A percentile compares a stretch with the other conserved stretches of the same genome.
Conservation (phyloP, 495 filamentous ascomycete species). For the Physcia stellaris region DNA sequence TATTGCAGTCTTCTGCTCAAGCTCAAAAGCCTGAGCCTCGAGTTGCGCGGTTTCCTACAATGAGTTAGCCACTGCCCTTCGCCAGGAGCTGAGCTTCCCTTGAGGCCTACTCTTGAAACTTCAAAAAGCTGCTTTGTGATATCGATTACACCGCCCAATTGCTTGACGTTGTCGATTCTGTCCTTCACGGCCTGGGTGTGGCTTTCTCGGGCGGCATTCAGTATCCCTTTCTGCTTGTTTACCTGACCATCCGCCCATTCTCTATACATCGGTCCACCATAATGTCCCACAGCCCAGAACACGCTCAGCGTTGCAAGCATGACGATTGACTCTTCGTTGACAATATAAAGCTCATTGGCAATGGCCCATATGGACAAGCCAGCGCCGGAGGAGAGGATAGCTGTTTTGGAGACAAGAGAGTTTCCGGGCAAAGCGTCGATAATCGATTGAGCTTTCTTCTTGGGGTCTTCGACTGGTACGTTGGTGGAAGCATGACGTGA, state of each 20-base stretch:
- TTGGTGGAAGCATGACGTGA: slow-evolving; percentile 60
- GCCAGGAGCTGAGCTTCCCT: background rate
- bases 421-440: slow-evolving; percentile 77
- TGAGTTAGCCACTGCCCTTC: background rate
- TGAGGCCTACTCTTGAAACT: slow-evolving; percentile 73
- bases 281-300: slow-evolving; percentile 80
- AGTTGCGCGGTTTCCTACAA: slow-evolving; percentile 86
- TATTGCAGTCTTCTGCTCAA: slow-evolving; percentile 86
- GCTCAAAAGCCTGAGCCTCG: slow-evolving; percentile 89
- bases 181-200: slow-evolving; percentile 90
- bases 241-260: slow-evolving; percentile 82
- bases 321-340: slow-evolving; percentile 95
- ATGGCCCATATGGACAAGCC: slow-evolving; percentile 87
- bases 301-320: slow-evolving; percentile 78
- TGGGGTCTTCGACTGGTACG: slow-evolving; percentile 69
- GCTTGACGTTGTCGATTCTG: slow-evolving; percentile 83
- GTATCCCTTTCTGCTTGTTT: slow-evolving; percentile 77
- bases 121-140: slow-evolving; percentile 94
- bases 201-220: slow-evolving; percentile 84
- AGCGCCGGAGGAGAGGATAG: slow-evolving; percentile 84
- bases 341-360: slow-evolving; percentile 97
- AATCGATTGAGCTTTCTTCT: slow-evolving; percentile 90
- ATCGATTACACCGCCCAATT: slow-evolving; percentile 85
- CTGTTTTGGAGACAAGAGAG: slow-evolving; percentile 83
- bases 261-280: slow-evolving; percentile 78